These are phyloP conservation scores for Pogostemon cablin DNA, from an alignment of 257 asterid species.

Conservation along the genomic window DNA sequence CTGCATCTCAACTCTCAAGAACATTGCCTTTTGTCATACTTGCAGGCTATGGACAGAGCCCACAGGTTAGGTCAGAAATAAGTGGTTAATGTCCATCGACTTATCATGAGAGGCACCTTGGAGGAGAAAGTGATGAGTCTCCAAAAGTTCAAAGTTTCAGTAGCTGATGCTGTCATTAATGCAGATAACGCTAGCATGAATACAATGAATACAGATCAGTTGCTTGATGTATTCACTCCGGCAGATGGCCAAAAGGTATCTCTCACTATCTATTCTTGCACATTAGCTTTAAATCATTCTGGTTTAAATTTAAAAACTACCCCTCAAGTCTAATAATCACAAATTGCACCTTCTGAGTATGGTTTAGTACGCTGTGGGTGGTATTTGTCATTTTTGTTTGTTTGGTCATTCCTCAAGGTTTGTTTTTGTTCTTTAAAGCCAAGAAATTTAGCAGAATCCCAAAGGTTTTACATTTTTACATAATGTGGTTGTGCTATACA, in stretches of 20 bases:
- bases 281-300: neutral
- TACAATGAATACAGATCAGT: slow-evolving; percentile 97
- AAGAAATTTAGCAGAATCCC: neutral
- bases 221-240: slow-evolving; percentile 92
- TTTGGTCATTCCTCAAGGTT: neutral
- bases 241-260: slow-evolving; percentile 83
- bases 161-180: slow-evolving; percentile 93
- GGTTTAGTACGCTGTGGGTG: neutral
- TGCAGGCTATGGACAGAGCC: slow-evolving; percentile 99
- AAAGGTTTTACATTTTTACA: neutral
- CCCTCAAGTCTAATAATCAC: neutral
- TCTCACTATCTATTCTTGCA: neutral
- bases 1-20: neutral
- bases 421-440: neutral
- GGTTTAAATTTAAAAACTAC: neutral
- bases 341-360: neutral
- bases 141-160: slow-evolving; percentile 92
- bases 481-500: slow-evolving; percentile 38
- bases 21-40: slow-evolving; percentile 3
- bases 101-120: slow-evolving; percentile 97
- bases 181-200: slow-evolving; percentile 94
- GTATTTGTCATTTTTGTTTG: neutral
- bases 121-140: slow-evolving; percentile 99
- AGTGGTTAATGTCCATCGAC: slow-evolving; percentile 96
- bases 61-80: slow-evolving; percentile 95